Evolutionary conservation across 805 yeast species (phyloP), one percentile per base, ranked within the genome.

Genomic region (Wickerhamomyces sydowiorum): DNA sequence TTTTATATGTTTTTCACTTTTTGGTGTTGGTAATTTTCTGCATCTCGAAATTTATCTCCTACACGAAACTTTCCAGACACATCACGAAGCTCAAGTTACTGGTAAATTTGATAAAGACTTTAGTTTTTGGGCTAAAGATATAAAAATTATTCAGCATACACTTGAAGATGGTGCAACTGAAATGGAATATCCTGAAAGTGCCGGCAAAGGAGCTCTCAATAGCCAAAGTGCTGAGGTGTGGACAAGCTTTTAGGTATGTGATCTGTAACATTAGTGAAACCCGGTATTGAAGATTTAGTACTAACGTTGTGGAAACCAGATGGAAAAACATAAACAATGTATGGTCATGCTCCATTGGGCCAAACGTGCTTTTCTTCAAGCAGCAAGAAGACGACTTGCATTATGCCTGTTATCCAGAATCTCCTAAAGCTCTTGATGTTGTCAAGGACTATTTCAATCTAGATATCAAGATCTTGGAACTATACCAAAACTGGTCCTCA

Each of bases 371-470:
- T 2, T 66, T 87, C 21, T 61, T 91, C 21, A 73, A 64, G 43
- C 96, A 89, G 54, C 80, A 76, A 40, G 70, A 65, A 1, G 54
- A 54, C 4, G 37, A 51, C 8, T 58, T 88, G 7, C 73, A 80
- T 44, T 89, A 74, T 67, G 52, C 80, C 42, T 59, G 73, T 39
- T 38, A 70, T 7, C 70, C 69, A 15, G 42, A 48, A 20, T 44
- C 58, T 20, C 53, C 56, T 3, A 66, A 67, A 9, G 66, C 70
- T 1, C 54, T 70, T 9, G 64, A 60, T 5, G 67, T 82, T 28
- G 58, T 90, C 2, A 46, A 56, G 7, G 86, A 82, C 54, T 91
- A 91, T 60, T 83, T 93, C 60, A 78, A 86, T 48, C 62, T 89
- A 28, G 64, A 76, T 8, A 71, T 83, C 2, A 70, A 76, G 17